Base-by-base conservation (phyloP, 2,329 filamentous ascomycete species). In the Cercospora sesami region DNA sequence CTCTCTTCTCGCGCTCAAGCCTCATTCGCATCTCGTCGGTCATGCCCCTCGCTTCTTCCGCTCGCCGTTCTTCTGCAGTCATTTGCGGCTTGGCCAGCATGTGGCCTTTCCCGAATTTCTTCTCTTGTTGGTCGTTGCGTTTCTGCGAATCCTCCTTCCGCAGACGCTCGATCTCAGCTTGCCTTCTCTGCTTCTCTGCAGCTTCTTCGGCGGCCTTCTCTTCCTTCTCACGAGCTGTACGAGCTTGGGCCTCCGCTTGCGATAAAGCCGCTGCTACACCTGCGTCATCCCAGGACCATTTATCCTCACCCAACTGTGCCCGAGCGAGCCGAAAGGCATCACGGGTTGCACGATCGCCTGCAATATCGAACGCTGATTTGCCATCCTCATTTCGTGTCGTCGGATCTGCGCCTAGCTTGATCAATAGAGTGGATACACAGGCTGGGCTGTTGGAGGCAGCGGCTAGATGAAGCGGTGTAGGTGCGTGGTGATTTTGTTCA, bases 311-410 rank as follows among this genome's bases (percentile, higher is more conserved):
- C 1, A 97, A 83, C 75, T 96, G 91, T 33, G 87, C 86, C 6
- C 95, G 90, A 4, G 93, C 93, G 2, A 97, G 88, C 1, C 95
- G 91, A 81, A 99, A 99, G 0, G 94, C 92, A 76, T 98, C 94
- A 1, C 94, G 88, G 0, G 94, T 97, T 2, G 89, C 81, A 4
- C 93, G 88, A 77, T 98, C 93, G 51, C 94, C 93, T 0, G 92
- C 89, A 1, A 99, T 86, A 65, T 96, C 93, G 77, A 96, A 98
- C 0, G 95, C 81, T 0, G 92, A 91, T 78, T 91, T 93, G n/a
- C 90, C 91, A 69, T 97, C 93, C 3, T 79, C 83, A 75, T 91
- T 97, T 28, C 79, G 79, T 1, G 89, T 65, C 0, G 88, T 89
- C 0, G 95, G 95, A 74, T 97, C 88, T 1, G 93, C 91, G 1